Conservation (phyloP, 164 flowering plant species). For the Vitis rupestris region DNA sequence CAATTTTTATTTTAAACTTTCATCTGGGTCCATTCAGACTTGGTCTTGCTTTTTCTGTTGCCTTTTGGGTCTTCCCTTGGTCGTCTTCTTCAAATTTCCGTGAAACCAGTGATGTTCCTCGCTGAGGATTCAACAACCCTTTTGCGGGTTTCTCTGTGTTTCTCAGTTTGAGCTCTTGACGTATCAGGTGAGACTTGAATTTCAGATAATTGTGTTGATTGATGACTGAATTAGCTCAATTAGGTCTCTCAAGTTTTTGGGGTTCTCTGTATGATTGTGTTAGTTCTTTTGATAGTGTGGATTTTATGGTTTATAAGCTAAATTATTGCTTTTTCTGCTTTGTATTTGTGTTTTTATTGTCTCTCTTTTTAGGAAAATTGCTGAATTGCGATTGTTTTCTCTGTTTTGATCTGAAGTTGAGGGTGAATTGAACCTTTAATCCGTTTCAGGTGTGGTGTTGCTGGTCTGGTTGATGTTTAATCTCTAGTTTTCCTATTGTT, state of each 20-base stretch:
- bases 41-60: background rate
- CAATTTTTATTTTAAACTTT: no score
- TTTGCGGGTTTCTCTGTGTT: background rate
- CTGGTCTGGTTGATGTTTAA: background rate
- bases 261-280: background rate
- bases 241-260: background rate
- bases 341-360: background rate
- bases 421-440: background rate
- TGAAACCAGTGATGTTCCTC: background rate
- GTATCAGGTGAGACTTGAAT: conserved; percentile 12
- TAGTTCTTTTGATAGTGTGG: background rate
- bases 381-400: background rate
- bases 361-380: background rate
- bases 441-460: conserved; percentile 15
- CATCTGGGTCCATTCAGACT: background rate
- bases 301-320: background rate
- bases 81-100: background rate
- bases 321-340: background rate
- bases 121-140: conserved; percentile 1
- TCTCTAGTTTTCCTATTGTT: background rate
- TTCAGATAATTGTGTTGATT: conserved; percentile 7
- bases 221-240: conserved; percentile 3
- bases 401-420: background rate
- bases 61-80: conserved; percentile 5
- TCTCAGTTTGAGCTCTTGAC: background rate